Base-by-base conservation (phyloP, 2,329 filamentous ascomycete species). In the Emmonsiellopsis sp. region DNA sequence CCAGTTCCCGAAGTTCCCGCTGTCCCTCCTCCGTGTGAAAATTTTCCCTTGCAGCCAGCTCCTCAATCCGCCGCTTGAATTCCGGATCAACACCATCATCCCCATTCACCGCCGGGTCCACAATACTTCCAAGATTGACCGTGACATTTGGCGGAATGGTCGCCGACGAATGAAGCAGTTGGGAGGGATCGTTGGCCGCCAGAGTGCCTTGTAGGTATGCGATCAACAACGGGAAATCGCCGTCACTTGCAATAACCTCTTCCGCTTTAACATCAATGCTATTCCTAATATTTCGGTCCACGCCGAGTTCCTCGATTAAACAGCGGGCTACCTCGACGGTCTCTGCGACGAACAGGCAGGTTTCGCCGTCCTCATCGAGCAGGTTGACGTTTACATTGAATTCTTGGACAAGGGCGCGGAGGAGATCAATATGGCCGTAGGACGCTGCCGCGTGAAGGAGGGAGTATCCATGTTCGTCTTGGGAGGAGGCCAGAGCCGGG, bases 391-490 rank as follows among this genome's bases (percentile, higher is more conserved):
- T 76, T 26, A 92, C 91, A 10, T 83, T 73, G 70, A 91, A 89
- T 35, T 92, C 87, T 46, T 76, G 76, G 31, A 95, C 77, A 5
- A 98, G 79, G 0, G 82, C 71, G 41, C 87, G 85, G 13, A 96
- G 79, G 13, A 98, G 83, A 53, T 87, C 81, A 37, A 89, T 73
- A 67, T 97, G 91, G 67, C 86, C 87, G 78, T 97, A 98, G 61
- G 91, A 96, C 15, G 89, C 85, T 13, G 92, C 89, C 51, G 93
- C 93, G 71, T 98, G 93, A 48, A 97, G 76, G 30, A 97, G 82
- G 46, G 90, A 95, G 75, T 98, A 98, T 63, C 93, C 93, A 65
- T 96, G 87, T 55, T 86, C 83, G 70, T 98, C 93, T 73, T 95
- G 89, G 51, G 79, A 74, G 2, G 84, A 80, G 52, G 93, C 92